Evolutionary conservation across 2,329 filamentous ascomycete species (phyloP).

Genomic region (Colletotrichum horii): DNA sequence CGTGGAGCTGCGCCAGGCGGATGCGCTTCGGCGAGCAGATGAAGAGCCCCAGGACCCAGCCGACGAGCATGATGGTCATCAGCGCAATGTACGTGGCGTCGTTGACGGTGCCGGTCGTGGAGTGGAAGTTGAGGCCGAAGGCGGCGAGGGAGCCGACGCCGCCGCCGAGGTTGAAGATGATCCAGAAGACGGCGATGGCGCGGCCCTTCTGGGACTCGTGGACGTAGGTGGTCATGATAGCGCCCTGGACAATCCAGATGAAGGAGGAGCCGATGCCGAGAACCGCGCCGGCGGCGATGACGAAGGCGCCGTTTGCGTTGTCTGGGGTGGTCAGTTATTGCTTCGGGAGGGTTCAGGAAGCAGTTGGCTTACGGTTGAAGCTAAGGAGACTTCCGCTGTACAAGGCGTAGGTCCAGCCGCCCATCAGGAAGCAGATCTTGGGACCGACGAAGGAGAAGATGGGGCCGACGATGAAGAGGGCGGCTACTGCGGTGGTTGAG

Average conservation of each 20-base stretch:
- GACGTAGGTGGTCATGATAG: conserved; percentile 53
- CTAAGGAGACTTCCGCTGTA: conserved; percentile 49
- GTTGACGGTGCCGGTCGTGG: conserved; percentile 46
- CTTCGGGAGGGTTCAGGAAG: conserved; percentile 22
- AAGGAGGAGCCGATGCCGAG: conserved; percentile 51
- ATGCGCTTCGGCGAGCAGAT: conserved; percentile 53
- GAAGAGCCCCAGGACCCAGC: conserved; percentile 51
- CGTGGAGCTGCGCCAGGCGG: conserved; percentile 39
- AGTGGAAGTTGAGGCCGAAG: conserved; percentile 49
- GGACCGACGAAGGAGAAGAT: conserved; percentile 48
- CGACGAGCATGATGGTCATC: conserved; percentile 52
- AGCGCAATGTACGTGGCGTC: conserved; percentile 56
- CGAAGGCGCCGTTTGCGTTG: conserved; percentile 43
- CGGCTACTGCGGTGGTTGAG: conserved; percentile 45
- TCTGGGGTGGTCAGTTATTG: conserved; percentile 43
- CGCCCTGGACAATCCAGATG: conserved; percentile 51
- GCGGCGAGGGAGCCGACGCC: conserved; percentile 47
- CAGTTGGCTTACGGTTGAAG: conserved; percentile 39
- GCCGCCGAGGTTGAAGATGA: conserved; percentile 51
- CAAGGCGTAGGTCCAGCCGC: conserved; percentile 50
- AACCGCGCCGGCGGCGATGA: conserved; percentile 48
- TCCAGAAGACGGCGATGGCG: conserved; percentile 48
- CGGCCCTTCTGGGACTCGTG: conserved; percentile 46
- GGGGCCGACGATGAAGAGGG: conserved; percentile 48
- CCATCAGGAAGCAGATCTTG: conserved; percentile 45